Percentiles rank a stretch among this genome's conserved stretches.
Evolutionary conservation across 768 basidiomycete genomes (phyloP).

Genomic region (Boletus sensibilis): DNA sequence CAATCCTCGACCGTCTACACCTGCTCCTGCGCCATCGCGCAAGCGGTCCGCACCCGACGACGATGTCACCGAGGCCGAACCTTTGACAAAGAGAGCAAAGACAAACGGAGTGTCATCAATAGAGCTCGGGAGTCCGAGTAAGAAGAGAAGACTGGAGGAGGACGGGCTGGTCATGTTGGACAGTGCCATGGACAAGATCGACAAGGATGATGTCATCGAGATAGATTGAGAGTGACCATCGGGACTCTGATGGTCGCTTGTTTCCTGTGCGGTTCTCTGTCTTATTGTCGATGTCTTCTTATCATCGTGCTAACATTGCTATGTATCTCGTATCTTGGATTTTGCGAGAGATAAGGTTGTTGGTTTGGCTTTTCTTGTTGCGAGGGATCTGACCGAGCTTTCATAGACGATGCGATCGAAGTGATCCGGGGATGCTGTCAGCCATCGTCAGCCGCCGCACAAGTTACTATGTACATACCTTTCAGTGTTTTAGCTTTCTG

Average conservation of each 20-base stretch:
- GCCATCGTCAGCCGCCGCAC: background rate
- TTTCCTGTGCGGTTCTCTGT: background rate
- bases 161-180: constrained; percentile 75
- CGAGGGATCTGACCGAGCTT: background rate
- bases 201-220: constrained; percentile 56
- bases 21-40: constrained; percentile 41
- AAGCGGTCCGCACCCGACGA: constrained; percentile 63
- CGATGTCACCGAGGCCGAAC: constrained; percentile 55
- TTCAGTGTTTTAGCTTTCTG: background rate
- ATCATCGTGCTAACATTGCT: constrained; percentile 6
- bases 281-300: background rate
- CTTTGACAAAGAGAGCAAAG: constrained; percentile 54
- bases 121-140: constrained; percentile 52
- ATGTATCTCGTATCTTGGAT: background rate
- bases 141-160: constrained; percentile 64
- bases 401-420: background rate
- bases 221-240: constrained; percentile 43
- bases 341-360: background rate
- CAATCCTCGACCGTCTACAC: constrained; percentile 40
- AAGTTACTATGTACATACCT: background rate
- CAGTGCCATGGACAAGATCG: constrained; percentile 49
- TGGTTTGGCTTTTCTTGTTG: background rate
- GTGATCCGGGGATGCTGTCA: background rate
- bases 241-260: background rate
- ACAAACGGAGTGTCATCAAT: constrained; percentile 27